Base-by-base conservation (phyloP, 805 yeast species). In the Isabelozyma rhagii region DNA sequence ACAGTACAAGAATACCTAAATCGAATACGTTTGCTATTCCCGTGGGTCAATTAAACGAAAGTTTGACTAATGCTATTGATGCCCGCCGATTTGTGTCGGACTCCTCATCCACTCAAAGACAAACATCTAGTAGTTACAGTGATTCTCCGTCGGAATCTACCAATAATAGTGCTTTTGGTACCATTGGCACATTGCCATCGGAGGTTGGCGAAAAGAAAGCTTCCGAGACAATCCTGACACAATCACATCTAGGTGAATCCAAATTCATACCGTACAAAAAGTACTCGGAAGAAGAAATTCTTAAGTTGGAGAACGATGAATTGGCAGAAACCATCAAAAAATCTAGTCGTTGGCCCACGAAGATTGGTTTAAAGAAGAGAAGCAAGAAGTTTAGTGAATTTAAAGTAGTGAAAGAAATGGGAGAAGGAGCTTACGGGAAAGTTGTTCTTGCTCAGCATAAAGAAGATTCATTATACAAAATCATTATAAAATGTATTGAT, bases 371-470 rank as follows among this genome's bases (percentile, higher is more conserved):
- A 5, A 73, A 75, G 48, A 80, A 94, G 59, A 78, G 97, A 47
- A 83, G 79, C 17, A 89, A 89, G 63, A 81, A 82, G 52, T 79
- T 89, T 54, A 64, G 77, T 0, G 96, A 91, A 63, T 94, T 89
- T 58, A 67, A 71, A 1, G 79, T 88, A 1, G 43, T 90, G 42
- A 87, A 88, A 63, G 82, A 84, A 53, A 82, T 94, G 83, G 99
- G 99, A 1, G 93, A 88, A 65, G 99, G 99, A 39, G 97, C 98
- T 0, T 94, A 94, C 62, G 99, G 99, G 10, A 89, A 89, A 62
- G 99, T 94, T 15, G 85, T 89, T 25, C 75, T 89, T 21, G 94
- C 89, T 4, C 80, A 80, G 63, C 87, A 85, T 60, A 80, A 78
- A 43, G 74, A 77, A 27, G 90, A 87, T 56, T 77, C 80, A 0